These are phyloP conservation scores for Dioscorea alata DNA, from an alignment of 106 monocot species.

Conservation along the genomic window DNA sequence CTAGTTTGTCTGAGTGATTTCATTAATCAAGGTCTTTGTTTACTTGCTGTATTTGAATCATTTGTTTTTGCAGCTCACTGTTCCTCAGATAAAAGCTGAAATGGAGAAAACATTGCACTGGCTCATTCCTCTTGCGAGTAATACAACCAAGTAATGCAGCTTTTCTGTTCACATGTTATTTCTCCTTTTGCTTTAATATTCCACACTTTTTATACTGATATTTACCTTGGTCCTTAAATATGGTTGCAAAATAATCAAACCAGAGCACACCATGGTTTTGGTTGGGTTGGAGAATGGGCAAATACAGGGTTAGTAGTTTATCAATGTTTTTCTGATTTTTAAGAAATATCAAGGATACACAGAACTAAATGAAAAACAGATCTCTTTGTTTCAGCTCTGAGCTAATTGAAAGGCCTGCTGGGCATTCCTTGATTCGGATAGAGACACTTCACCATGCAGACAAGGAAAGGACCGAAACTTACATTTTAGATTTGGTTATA, in stretches of 20 bases:
- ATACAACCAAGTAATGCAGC: conserved; percentile 75
- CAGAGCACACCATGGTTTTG: conserved; percentile 98
- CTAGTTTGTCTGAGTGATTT: too few species aligned
- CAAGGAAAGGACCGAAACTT: conserved; percentile 78
- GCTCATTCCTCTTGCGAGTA: conserved; percentile 91
- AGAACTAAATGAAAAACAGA: neutral
- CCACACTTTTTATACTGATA: neutral
- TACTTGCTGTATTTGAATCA: too few species aligned
- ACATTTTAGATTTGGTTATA: conserved; percentile 83
- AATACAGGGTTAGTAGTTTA: conserved; percentile 61
- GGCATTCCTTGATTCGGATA: conserved; percentile 56
- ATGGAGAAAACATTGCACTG: conserved; percentile 93
- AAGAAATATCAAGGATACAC: neutral
- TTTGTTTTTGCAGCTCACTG: conserved; percentile 43
- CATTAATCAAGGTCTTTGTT: too few species aligned
- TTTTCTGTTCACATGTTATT: neutral
- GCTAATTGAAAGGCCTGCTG: conserved; percentile 41
- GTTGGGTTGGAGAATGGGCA: conserved; percentile 99
- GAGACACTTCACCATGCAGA: conserved; percentile 92
- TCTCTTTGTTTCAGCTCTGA: conserved; percentile 54
- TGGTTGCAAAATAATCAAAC: neutral
- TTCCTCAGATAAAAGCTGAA: conserved; percentile 78
- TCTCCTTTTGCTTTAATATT: neutral
- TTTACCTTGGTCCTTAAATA: neutral
- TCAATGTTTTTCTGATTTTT: neutral